Base-by-base conservation (phyloP, 1,284 basidiomycete species). In the Cryptococcus sp. region DNA sequence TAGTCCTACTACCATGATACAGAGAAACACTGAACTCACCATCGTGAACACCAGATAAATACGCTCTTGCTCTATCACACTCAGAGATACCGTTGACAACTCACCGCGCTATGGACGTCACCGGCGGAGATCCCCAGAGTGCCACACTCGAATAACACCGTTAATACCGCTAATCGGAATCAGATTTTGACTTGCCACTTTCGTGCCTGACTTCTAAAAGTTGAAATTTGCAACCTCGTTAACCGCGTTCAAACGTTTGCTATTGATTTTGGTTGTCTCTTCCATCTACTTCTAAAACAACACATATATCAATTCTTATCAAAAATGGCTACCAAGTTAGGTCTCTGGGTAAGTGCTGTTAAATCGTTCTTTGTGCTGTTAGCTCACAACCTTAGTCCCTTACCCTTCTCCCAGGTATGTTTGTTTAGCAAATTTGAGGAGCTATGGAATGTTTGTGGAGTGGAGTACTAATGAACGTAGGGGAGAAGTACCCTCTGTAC, bases 401-500 rank as follows among this genome's bases (percentile, higher is more conserved):
- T 4, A 70, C 69, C 50, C 67, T 71, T 52, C 50, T 67, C 48
- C 69, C 69, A 46, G 64, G 63, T 58, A 50, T 15, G 59, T 52
- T 14, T 7, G 31, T 33, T 23, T 23, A 23, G 23, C 23, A 23
- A 23, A 23, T 23, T 23, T 23, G 23, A 23, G 23, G 23, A 23
- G 23, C 23, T 23, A 23, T 23, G 23, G 23, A 23, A 23, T 23
- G 23, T 23, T 23, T 23, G 23, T 23, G 23, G 23, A 23, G 23
- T 23, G 23, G 23, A 23, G 23, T 23, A 23, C 23, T 23, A 23
- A 23, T 23, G 23, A 23, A 23, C 42, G 85, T 87, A 42, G 87
- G 86, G 61, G 80, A 88, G 68, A 78, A 83, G 54, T 78, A 84
- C 67, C 78, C 81, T 57, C 68, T 91, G 65, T 76, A 81, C 56